A percentile compares a stretch with the other conserved stretches of the same genome.
Evolutionary conservation across 2,329 filamentous ascomycete genomes (phyloP).

Genomic region (Ophidiomyces ophidiicola): DNA sequence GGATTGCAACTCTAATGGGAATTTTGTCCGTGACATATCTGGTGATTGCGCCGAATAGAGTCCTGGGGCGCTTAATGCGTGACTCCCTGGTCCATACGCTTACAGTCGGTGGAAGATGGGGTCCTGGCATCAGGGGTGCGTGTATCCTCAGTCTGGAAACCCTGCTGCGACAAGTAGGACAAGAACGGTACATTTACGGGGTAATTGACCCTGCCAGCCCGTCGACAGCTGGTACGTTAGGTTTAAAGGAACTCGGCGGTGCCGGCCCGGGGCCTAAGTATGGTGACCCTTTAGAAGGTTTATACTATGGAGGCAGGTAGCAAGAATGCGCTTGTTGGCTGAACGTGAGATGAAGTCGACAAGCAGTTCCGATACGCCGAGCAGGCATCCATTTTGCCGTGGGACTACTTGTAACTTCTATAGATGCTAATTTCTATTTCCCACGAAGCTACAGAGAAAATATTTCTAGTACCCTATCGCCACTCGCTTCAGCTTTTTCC

Average conservation of each 20-base stretch:
- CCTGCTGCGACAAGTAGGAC: constrained; percentile 3
- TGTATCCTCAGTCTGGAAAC: constrained; percentile 7
- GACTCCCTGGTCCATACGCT: constrained; percentile 9
- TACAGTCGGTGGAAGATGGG: constrained; percentile 4
- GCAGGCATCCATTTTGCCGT: no score
- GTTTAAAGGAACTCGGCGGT: constrained; percentile 5
- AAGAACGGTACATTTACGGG: constrained; percentile 7
- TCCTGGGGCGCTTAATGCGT: constrained; percentile 8
- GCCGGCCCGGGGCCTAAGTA: neutral
- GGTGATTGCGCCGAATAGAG: constrained; percentile 5
- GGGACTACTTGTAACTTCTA: no score
- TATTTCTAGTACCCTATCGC: no score
- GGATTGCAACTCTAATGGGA: neutral
- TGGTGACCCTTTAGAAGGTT: constrained; percentile 3
- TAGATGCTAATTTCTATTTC: no score
- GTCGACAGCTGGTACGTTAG: constrained; percentile 1
- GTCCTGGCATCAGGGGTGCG: constrained; percentile 5
- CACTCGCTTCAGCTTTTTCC: no score
- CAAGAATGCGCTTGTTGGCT: no score
- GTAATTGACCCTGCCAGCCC: constrained; percentile 2
- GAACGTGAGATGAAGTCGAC: no score
- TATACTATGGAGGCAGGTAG: constrained; percentile 10
- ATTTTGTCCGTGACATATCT: constrained; percentile 2
- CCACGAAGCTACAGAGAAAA: no score
- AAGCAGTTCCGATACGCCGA: no score